Conservation (phyloP, 2,329 filamentous ascomycete species). For the Penicillium sp. region DNA sequence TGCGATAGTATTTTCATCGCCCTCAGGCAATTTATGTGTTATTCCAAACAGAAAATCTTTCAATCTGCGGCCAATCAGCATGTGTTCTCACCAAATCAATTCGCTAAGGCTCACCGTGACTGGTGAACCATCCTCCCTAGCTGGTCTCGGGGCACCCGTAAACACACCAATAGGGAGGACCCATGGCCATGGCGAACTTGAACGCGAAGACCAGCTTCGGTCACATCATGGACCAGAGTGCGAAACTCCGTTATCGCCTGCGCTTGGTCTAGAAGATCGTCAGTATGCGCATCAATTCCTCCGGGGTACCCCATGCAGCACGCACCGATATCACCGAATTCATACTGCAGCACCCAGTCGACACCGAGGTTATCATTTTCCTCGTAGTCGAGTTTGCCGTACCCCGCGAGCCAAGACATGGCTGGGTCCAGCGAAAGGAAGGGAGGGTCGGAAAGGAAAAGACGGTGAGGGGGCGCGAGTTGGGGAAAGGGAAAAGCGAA, state of each 20-base stretch:
- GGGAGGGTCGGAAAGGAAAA: not conserved
- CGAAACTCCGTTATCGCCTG: constrained; percentile 75
- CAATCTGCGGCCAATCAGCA: constrained; percentile 55
- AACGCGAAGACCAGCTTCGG: constrained; percentile 76
- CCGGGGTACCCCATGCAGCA: not conserved
- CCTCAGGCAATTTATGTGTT: constrained; percentile 71
- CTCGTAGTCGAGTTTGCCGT: constrained; percentile 16
- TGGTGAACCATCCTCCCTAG: constrained; percentile 81
- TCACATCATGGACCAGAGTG: constrained; percentile 72
- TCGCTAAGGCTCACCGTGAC: constrained; percentile 57
- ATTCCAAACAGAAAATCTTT: constrained; percentile 94
- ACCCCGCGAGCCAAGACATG: constrained; percentile 31
- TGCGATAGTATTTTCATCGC: constrained; percentile 68
- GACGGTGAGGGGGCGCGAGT: constrained; percentile 1
- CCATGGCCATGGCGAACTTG: constrained; percentile 81
- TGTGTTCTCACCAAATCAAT: not conserved
- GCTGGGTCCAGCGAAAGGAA: not conserved
- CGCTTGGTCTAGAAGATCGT: constrained; percentile 55
- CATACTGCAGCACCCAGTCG: constrained; percentile 84
- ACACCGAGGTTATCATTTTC: constrained; percentile 65
- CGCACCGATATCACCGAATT: constrained; percentile 67
- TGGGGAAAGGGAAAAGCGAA: not conserved
- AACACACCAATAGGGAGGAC: constrained; percentile 76
- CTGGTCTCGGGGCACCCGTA: constrained; percentile 74
- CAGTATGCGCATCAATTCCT: constrained; percentile 10